These are phyloP conservation scores for Beauveria scarabaeidicola DNA, from an alignment of 2,329 filamentous ascomycete genomes.

Conservation along the genomic window DNA sequence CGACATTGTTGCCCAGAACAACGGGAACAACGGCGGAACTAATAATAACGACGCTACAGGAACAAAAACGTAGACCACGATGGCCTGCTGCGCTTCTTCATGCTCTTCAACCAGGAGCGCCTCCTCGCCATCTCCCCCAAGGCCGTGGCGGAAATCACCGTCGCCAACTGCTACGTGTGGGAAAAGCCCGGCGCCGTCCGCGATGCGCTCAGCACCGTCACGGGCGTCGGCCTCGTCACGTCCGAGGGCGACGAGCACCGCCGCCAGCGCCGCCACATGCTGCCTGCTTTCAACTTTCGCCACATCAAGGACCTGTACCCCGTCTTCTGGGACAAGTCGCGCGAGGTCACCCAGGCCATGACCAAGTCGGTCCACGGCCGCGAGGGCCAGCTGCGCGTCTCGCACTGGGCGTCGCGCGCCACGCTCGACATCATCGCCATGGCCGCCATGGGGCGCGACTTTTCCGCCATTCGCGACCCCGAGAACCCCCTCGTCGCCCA, in stretches of 20 bases:
- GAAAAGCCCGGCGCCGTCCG: slow-evolving; percentile 50
- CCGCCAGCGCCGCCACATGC: slow-evolving; percentile 66
- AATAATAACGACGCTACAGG: slow-evolving; percentile 42
- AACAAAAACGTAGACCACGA: slow-evolving; percentile 53
- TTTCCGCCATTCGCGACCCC: slow-evolving; percentile 55
- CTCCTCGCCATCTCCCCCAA: slow-evolving; percentile 54
- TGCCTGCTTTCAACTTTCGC: slow-evolving; percentile 77
- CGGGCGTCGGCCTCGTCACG: slow-evolving; percentile 66
- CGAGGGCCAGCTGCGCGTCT: slow-evolving; percentile 44
- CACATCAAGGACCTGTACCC: slow-evolving; percentile 81
- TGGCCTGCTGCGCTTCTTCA: slow-evolving; percentile 59
- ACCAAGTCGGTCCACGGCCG: slow-evolving; percentile 27
- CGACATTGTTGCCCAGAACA: background rate
- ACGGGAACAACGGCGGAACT: too few species aligned
- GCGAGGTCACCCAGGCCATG: slow-evolving; percentile 59
- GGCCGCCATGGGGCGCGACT: slow-evolving; percentile 64
- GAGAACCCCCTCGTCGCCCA: slow-evolving; percentile 48
- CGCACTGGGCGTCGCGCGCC: slow-evolving; percentile 55
- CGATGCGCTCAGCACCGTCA: slow-evolving; percentile 49
- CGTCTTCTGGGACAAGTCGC: slow-evolving; percentile 71
- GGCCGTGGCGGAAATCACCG: slow-evolving; percentile 61
- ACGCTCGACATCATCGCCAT: slow-evolving; percentile 70
- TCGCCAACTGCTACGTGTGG: slow-evolving; percentile 62
- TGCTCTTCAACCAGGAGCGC: slow-evolving; percentile 53
- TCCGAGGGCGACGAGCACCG: slow-evolving; percentile 91